Percentiles rank a stretch among this genome's conserved stretches.
Conservation (phyloP, 2,329 filamentous ascomycete species). For the Fulvia fulva region DNA sequence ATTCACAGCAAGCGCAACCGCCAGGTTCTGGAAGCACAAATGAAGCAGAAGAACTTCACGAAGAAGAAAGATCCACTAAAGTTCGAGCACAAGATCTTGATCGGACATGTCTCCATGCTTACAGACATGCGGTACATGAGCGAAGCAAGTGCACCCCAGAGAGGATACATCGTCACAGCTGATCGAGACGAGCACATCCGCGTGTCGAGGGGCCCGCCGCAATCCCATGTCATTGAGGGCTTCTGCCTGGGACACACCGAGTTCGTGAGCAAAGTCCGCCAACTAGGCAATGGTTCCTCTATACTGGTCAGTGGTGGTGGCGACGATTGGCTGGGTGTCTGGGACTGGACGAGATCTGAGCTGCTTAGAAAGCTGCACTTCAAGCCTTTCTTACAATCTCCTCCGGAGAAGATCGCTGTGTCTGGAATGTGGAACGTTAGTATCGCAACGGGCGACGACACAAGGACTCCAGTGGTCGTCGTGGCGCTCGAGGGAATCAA, state of each 20-base stretch:
- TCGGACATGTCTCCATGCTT: slow-evolving; percentile 94
- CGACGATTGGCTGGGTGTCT: slow-evolving; percentile 72
- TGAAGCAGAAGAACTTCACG: slow-evolving; percentile 42
- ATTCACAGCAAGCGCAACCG: slow-evolving; percentile 61
- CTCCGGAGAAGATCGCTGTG: slow-evolving; percentile 40
- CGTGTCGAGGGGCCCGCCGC: slow-evolving; percentile 73
- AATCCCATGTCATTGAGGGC: slow-evolving; percentile 81
- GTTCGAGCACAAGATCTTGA: slow-evolving; percentile 73
- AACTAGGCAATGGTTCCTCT: slow-evolving; percentile 53
- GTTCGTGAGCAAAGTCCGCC: slow-evolving; percentile 74
- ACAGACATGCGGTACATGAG: slow-evolving; percentile 64
- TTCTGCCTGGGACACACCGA: slow-evolving; percentile 86
- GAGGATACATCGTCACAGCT: slow-evolving; percentile 61
- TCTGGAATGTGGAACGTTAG: slow-evolving; percentile 47
- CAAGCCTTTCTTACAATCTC: slow-evolving; percentile 1
- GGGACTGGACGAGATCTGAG: slow-evolving; percentile 67
- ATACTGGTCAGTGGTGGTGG: slow-evolving; percentile 81
- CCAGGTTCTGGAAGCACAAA: slow-evolving; percentile 54
- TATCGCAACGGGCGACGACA: slow-evolving; percentile 1
- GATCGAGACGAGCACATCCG: slow-evolving; percentile 83
- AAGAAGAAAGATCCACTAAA: slow-evolving; percentile 44
- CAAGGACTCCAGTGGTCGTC: slow-evolving; percentile 26
- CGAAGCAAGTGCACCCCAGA: slow-evolving; percentile 41
- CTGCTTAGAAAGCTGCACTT: slow-evolving; percentile 56
- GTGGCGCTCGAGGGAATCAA: slow-evolving; percentile 47